Evolutionary conservation across 768 basidiomycete genomes (phyloP).

Genomic region (Kwoniella sp.): DNA sequence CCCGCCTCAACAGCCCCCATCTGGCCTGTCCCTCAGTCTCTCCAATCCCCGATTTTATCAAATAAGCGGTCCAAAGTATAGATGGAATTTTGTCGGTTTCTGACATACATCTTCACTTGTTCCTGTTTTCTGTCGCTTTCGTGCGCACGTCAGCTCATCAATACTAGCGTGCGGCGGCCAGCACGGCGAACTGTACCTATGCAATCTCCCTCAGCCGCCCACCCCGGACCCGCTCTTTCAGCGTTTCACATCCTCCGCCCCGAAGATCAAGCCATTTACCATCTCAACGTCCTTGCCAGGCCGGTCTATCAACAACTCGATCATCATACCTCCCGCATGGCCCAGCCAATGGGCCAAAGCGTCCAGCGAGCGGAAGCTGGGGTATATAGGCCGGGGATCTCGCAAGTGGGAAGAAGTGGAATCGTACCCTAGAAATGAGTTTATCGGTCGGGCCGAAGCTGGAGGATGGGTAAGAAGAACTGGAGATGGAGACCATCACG

Average conservation of each 20-base stretch:
- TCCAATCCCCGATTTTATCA: background rate
- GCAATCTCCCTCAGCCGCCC: constrained; percentile 34
- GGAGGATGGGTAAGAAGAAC: constrained; percentile 18
- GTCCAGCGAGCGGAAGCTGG: constrained; percentile 20
- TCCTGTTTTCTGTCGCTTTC: constrained; percentile 1
- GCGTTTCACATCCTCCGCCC: background rate
- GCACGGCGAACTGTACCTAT: constrained; percentile 52
- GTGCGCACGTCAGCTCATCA: constrained; percentile 19
- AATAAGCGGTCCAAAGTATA: background rate
- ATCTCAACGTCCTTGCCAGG: constrained; percentile 41
- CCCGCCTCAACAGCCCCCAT: background rate
- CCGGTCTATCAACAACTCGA: constrained; percentile 53
- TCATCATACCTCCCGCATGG: constrained; percentile 46
- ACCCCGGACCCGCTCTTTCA: background rate
- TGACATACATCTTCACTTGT: constrained; percentile 15
- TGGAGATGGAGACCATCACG: background rate
- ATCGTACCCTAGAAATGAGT: background rate
- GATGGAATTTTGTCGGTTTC: constrained; percentile 5
- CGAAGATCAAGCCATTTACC: constrained; percentile 30
- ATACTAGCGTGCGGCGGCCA: constrained; percentile 55
- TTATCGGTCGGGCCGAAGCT: constrained; percentile 6
- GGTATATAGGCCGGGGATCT: constrained; percentile 30
- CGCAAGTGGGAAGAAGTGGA: constrained; percentile 21
- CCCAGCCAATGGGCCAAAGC: constrained; percentile 33
- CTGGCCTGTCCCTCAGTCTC: background rate